A percentile compares a stretch with the other conserved stretches of the same genome.
phyloP scores from a whole-genome alignment of 169 alveolate species.

The Sarcocystis neurona region DNA sequence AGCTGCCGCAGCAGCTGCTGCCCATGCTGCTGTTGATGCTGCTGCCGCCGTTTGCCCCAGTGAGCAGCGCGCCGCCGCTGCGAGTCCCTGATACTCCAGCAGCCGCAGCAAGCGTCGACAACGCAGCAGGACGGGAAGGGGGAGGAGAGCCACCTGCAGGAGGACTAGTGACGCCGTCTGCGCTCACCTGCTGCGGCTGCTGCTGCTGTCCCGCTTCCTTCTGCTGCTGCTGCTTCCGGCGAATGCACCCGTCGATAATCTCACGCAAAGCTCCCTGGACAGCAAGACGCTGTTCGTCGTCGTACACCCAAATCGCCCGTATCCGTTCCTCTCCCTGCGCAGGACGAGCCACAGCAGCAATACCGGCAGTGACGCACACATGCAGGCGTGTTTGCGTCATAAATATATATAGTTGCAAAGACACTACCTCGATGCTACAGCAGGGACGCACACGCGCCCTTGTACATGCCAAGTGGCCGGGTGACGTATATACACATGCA shows the following conservation, averaged over 20 bases:
- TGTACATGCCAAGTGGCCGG: too few species aligned
- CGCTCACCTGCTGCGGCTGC: neutral
- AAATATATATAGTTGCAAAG: too few species aligned
- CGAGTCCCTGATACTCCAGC: neutral
- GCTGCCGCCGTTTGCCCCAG: too few species aligned
- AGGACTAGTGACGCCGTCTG: neutral
- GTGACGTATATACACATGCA: too few species aligned
- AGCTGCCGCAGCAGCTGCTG: too few species aligned
- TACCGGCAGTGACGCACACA: too few species aligned
- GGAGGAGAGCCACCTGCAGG: neutral
- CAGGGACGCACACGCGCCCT: too few species aligned
- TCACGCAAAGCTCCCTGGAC: neutral
- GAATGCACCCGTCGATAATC: neutral
- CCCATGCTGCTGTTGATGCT: too few species aligned
- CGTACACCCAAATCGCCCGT: conserved; percentile 22
- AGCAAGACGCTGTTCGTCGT: neutral
- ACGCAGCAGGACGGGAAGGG: neutral
- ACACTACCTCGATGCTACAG: too few species aligned
- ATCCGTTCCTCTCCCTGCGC: neutral
- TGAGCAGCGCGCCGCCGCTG: too few species aligned
- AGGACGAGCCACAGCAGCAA: too few species aligned
- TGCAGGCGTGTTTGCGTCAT: too few species aligned
- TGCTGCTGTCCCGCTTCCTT: neutral
- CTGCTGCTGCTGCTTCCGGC: neutral
- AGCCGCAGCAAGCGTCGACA: neutral